Conservation (phyloP, 2,329 filamentous ascomycete genomes). For the Chaetomium sp. region DNA sequence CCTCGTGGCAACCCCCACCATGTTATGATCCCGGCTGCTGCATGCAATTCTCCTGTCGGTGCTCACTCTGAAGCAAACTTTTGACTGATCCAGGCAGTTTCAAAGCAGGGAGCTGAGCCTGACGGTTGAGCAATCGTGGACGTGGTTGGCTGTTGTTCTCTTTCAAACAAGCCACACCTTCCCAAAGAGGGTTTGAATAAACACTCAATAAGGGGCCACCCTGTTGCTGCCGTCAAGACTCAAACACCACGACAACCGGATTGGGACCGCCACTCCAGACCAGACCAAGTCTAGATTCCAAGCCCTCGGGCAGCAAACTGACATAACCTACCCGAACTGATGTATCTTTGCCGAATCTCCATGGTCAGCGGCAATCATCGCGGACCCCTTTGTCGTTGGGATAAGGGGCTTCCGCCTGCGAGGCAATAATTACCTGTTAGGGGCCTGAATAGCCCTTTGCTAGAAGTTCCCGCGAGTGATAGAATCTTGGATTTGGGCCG, state of each 20-base stretch:
- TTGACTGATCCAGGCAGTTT: neutral
- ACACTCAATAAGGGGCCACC: constrained; percentile 27
- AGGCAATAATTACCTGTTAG: constrained; percentile 27
- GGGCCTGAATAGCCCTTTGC: constrained; percentile 34
- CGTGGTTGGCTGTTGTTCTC: constrained; percentile 11
- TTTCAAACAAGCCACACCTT: constrained; percentile 22
- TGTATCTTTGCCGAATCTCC: neutral
- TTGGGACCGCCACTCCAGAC: neutral
- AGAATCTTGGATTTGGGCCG: constrained; percentile 4
- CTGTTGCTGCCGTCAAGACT: neutral
- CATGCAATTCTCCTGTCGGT: neutral
- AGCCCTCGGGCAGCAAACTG: neutral
- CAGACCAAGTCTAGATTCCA: neutral
- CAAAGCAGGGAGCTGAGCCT: neutral
- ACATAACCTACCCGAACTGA: neutral
- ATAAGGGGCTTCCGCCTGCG: neutral
- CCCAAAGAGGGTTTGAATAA: constrained; percentile 36
- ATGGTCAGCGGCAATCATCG: too few species aligned
- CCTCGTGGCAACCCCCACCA: neutral
- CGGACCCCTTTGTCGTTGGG: constrained; percentile 19
- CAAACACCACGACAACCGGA: constrained; percentile 8
- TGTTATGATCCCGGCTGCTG: neutral
- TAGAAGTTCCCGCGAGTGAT: neutral
- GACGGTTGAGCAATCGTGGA: neutral
- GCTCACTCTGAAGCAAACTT: neutral